phyloP scores from a whole-genome alignment of 2,329 filamentous ascomycete species.

The Arthrinium phaeospermum region DNA sequence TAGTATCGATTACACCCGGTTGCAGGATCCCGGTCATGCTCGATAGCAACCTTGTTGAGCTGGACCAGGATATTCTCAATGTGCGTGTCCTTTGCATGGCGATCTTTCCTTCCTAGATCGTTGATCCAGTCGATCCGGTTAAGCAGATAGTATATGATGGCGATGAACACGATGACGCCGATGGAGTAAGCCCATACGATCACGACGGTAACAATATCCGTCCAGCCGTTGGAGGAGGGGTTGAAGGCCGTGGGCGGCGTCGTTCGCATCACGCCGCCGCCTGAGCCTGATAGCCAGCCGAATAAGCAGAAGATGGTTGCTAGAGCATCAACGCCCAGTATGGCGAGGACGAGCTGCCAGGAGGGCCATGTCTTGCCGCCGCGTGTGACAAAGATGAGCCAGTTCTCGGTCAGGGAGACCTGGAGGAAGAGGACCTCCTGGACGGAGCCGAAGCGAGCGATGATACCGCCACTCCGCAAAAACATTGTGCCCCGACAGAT shows the following conservation, averaged over 20 bases:
- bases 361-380: slow-evolving; percentile 76
- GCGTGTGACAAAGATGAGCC: slow-evolving; percentile 80
- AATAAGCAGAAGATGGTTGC: slow-evolving; percentile 78
- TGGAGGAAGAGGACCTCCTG: slow-evolving; percentile 79
- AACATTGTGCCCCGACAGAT: slow-evolving; percentile 74
- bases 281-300: slow-evolving; percentile 65
- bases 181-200: slow-evolving; percentile 71
- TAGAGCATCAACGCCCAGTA: slow-evolving; percentile 72
- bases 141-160: slow-evolving; percentile 68
- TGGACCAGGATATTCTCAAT: slow-evolving; percentile 71
- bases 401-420: slow-evolving; percentile 76
- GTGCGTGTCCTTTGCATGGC: slow-evolving; percentile 64
- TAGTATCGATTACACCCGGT: slow-evolving; percentile 34
- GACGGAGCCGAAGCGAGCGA: slow-evolving; percentile 76
- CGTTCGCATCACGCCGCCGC: slow-evolving; percentile 42
- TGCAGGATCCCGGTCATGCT: slow-evolving; percentile 35
- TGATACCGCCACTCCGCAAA: slow-evolving; percentile 72
- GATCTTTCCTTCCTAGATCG: slow-evolving; percentile 67
- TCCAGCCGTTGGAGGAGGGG: slow-evolving; percentile 46
- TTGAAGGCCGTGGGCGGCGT: slow-evolving; percentile 42
- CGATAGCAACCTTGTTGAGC: slow-evolving; percentile 64
- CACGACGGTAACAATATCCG: slow-evolving; percentile 65
- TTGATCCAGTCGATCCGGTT: slow-evolving; percentile 64
- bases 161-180: slow-evolving; percentile 68
- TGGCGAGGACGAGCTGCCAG: slow-evolving; percentile 75